Percentiles rank a stretch among this genome's conserved stretches.
Evolutionary conservation across 805 yeast species (phyloP).

Genomic region (Candida manassasensis): DNA sequence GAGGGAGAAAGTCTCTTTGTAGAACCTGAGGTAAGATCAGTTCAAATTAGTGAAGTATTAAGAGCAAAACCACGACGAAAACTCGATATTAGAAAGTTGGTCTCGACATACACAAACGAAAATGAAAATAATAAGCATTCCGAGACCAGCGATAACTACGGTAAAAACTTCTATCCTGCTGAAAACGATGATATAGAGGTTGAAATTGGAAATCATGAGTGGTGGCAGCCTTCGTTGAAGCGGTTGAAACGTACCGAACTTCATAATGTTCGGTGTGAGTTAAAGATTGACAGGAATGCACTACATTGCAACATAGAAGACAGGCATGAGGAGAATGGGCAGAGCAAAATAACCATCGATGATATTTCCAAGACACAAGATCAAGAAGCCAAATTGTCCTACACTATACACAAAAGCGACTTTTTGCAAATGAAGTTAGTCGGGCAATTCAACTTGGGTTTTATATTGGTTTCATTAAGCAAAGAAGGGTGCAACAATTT

Average conservation of each 20-base stretch:
- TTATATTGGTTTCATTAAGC: slow-evolving; percentile 57
- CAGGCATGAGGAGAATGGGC: background rate
- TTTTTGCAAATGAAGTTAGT: slow-evolving; percentile 71
- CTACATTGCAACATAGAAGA: background rate
- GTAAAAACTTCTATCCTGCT: slow-evolving; percentile 10
- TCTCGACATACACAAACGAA: background rate
- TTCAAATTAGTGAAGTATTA: background rate
- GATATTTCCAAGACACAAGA: slow-evolving; percentile 42
- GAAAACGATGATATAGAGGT: slow-evolving; percentile 1
- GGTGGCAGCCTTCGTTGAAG: slow-evolving; percentile 7
- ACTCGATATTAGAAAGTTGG: background rate
- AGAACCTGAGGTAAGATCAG: background rate
- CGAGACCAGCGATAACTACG: slow-evolving; percentile 8
- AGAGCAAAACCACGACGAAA: background rate
- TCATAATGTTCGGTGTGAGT: slow-evolving; percentile 2
- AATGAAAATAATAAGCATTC: background rate
- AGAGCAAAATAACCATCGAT: slow-evolving; percentile 18
- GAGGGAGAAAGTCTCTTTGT: too few relatives aligned
- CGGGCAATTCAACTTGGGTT: slow-evolving; percentile 96
- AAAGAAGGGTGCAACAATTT: slow-evolving; percentile 44
- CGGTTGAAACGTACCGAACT: slow-evolving; percentile 5
- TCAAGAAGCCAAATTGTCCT: slow-evolving; percentile 55
- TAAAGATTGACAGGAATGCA: background rate
- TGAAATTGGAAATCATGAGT: slow-evolving; percentile 5
- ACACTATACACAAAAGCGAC: slow-evolving; percentile 66